These are phyloP conservation scores for Acidiella bohemica DNA, from an alignment of 495 filamentous ascomycete species.

Conservation along the genomic window DNA sequence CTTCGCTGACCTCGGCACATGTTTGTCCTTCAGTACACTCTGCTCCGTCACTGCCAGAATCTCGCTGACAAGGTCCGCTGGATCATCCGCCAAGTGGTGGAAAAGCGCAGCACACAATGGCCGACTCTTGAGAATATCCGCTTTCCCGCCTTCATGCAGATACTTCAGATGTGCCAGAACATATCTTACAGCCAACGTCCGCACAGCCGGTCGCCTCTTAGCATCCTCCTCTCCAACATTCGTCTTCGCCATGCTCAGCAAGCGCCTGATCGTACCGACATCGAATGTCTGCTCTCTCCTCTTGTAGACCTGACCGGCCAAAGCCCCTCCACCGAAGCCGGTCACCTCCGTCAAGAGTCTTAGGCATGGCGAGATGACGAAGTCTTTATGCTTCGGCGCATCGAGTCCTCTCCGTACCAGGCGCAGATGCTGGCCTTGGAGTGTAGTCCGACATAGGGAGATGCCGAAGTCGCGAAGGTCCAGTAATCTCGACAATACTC, in stretches of 20 bases:
- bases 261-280: constrained; percentile 48
- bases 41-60: constrained; percentile 50
- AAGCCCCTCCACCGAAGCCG: constrained; percentile 65
- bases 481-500: constrained; percentile 52
- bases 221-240: constrained; percentile 34
- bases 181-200: constrained; percentile 62
- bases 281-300: constrained; percentile 54
- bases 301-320: constrained; percentile 56
- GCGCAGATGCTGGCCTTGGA: constrained; percentile 59
- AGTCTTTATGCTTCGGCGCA: constrained; percentile 61
- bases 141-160: constrained; percentile 54
- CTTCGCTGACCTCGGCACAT: constrained; percentile 56
- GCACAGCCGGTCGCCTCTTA: constrained; percentile 53
- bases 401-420: constrained; percentile 59
- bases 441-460: constrained; percentile 55
- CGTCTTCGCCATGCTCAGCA: constrained; percentile 38
- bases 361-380: constrained; percentile 70
- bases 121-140: constrained; percentile 58
- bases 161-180: constrained; percentile 60
- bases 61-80: constrained; percentile 53
- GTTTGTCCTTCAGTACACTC: constrained; percentile 54
- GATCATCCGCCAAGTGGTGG: constrained; percentile 56
- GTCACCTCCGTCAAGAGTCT: constrained; percentile 67
- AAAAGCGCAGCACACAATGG: constrained; percentile 57
- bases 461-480: constrained; percentile 59